Percentiles rank a stretch among this genome's conserved stretches.
Conservation (phyloP, 1,139 yeast species). For the Saccharomyces hybrid region DNA sequence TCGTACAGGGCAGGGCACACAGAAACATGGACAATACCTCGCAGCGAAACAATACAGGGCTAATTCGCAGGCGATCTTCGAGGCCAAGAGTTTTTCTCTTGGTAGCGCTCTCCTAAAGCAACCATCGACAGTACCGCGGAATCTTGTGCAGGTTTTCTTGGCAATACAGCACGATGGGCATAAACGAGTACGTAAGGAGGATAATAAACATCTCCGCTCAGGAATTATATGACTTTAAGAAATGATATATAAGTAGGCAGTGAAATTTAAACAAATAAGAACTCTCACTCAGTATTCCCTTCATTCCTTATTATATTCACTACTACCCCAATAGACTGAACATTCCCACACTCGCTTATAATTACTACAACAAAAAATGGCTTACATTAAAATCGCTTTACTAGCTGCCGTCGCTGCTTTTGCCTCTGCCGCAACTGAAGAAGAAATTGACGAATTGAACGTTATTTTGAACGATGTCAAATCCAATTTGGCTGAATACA, state of each 20-base stretch:
- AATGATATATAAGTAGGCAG: neutral
- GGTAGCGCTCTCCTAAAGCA: neutral
- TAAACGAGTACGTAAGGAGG: too few relatives aligned
- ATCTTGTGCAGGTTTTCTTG: neutral
- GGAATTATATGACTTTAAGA: too few relatives aligned
- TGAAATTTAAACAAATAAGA: neutral
- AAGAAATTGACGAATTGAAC: conserved; percentile 1
- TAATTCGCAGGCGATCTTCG: neutral
- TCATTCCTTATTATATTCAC: neutral
- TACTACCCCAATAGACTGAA: neutral
- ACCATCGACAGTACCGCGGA: neutral
- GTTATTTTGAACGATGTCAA: conserved; percentile 3
- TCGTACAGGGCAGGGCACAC: neutral
- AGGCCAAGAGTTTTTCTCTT: neutral
- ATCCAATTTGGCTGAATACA: conserved; percentile 13
- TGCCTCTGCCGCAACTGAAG: conserved; percentile 7
- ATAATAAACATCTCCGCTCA: too few relatives aligned
- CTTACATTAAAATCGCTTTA: neutral
- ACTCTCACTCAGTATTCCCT: neutral
- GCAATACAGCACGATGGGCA: too few relatives aligned
- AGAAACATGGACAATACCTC: neutral
- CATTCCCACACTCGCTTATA: neutral
- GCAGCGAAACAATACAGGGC: neutral
- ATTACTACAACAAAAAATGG: neutral
- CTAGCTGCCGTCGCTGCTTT: conserved; percentile 1